These are phyloP conservation scores for Coprinellus aureogranulatus DNA, from an alignment of 768 basidiomycete genomes.

Conservation along the genomic window DNA sequence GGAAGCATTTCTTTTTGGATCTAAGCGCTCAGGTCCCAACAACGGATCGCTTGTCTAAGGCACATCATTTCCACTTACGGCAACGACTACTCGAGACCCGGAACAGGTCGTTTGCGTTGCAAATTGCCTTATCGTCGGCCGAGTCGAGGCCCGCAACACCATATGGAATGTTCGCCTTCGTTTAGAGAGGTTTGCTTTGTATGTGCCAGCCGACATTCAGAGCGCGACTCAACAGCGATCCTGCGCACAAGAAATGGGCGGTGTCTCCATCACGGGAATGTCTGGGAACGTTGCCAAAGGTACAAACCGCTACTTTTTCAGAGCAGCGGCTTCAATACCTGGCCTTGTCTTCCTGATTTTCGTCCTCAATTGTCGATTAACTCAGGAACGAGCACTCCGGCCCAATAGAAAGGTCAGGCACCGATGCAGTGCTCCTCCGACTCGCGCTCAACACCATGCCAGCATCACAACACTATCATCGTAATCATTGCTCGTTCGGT, in stretches of 20 bases:
- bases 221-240: no score
- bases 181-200: no score
- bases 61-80: background rate
- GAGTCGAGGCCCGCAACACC: background rate
- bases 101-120: background rate
- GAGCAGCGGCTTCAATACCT: background rate
- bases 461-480: background rate
- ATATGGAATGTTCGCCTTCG: background rate
- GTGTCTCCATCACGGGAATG: background rate
- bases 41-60: background rate
- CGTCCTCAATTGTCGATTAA: background rate
- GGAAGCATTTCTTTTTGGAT: slow-evolving; percentile 2
- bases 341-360: slow-evolving; percentile 1
- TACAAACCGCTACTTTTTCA: background rate
- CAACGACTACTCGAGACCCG: background rate
- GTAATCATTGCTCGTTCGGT: background rate
- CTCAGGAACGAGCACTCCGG: background rate
- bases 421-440: background rate
- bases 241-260: no score
- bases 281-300: background rate
- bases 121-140: background rate
- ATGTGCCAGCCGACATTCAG: no score
- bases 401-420: background rate
- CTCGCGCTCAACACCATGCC: background rate
- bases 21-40: slow-evolving; percentile 6